Conservation (phyloP, 805 yeast species). For the Metschnikowia aberdeeniae region DNA sequence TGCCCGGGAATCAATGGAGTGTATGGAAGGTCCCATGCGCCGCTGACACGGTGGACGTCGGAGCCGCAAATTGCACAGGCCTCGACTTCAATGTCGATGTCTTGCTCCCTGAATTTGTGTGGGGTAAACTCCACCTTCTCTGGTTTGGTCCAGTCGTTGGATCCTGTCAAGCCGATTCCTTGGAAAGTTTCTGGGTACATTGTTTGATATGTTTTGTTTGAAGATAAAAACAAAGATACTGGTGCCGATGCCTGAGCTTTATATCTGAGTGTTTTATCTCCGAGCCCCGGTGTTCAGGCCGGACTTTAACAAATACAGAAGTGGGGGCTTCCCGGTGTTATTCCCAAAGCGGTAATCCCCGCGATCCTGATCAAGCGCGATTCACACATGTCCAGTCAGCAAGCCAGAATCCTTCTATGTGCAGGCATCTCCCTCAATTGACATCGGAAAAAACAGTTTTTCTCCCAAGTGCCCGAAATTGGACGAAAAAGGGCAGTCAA, state of each 20-base stretch:
- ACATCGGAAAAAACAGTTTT: too few species aligned
- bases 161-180: conserved; percentile 7
- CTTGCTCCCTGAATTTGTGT: conserved; percentile 12
- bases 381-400: too few species aligned
- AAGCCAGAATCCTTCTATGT: too few species aligned
- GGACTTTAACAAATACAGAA: neutral
- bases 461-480: too few species aligned
- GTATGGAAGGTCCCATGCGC: conserved; percentile 43
- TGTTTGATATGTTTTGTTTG: neutral
- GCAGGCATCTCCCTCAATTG: too few species aligned
- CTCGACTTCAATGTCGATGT: conserved; percentile 11
- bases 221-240: too few species aligned
- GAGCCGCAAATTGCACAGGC: conserved; percentile 45
- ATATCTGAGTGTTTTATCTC: neutral
- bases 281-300: neutral
- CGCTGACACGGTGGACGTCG: conserved; percentile 49
- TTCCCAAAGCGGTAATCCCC: neutral
- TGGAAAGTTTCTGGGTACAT: conserved; percentile 11
- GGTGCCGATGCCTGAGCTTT: too few species aligned
- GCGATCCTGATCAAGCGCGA: neutral
- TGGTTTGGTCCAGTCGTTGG: conserved; percentile 10
- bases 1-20: conserved; percentile 20
- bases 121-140: conserved; percentile 9
- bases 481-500: too few species aligned
- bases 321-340: neutral